A percentile compares a stretch with the other conserved stretches of the same genome.
Evolutionary conservation across 2,329 filamentous ascomycete genomes (phyloP).

Genomic region (Talaromyces marneffei): DNA sequence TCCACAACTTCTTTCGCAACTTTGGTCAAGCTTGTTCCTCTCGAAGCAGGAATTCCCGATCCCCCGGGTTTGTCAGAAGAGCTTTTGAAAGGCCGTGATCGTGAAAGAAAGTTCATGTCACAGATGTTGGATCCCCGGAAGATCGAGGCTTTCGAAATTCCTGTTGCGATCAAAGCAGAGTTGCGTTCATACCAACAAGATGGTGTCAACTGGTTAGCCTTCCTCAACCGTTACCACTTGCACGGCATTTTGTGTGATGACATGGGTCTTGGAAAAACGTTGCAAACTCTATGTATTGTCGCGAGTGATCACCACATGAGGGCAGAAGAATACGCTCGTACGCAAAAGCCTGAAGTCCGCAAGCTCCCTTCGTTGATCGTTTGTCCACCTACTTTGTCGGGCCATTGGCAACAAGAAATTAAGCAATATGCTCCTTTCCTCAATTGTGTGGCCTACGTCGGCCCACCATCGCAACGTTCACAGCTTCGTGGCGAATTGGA

Average conservation of each 20-base stretch:
- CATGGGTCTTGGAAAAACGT: slow-evolving; percentile 96
- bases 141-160: slow-evolving; percentile 87
- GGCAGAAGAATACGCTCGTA: slow-evolving; percentile 82
- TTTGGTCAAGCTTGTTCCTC: slow-evolving; percentile 89
- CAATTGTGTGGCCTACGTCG: slow-evolving; percentile 82
- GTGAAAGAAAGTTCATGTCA: slow-evolving; percentile 91
- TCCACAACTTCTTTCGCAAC: slow-evolving; percentile 97
- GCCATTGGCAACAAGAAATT: slow-evolving; percentile 98
- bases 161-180: slow-evolving; percentile 94
- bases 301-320: slow-evolving; percentile 94
- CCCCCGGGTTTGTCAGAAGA: slow-evolving; percentile 87
- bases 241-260: slow-evolving; percentile 98
- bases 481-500: slow-evolving; percentile 63
- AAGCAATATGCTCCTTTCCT: slow-evolving; percentile 94
- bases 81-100: slow-evolving; percentile 80
- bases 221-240: slow-evolving; percentile 95
- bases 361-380: slow-evolving; percentile 87
- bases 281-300: slow-evolving; percentile 96
- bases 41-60: slow-evolving; percentile 95
- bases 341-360: slow-evolving; percentile 68
- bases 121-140: slow-evolving; percentile 97
- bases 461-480: slow-evolving; percentile 73
- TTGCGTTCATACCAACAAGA: slow-evolving; percentile 97
- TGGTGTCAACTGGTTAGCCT: slow-evolving; percentile 96
- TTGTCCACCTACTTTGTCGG: slow-evolving; percentile 90